phyloP scores from a whole-genome alignment of 805 yeast genomes.

The Dipodascopsis uninucleata region DNA sequence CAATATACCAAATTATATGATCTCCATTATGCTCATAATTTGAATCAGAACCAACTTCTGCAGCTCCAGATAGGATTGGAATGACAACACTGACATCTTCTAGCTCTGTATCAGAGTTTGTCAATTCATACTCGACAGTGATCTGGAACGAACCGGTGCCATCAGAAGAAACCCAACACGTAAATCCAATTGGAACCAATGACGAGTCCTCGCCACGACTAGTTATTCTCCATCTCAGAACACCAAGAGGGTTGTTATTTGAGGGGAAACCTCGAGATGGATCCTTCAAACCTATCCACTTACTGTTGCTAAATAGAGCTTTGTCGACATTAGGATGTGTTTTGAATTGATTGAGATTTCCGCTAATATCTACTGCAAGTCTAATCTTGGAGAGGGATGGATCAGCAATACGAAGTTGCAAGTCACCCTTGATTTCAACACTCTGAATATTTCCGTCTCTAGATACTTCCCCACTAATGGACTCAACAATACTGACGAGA shows the following conservation, averaged over 20 bases:
- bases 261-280: conserved; percentile 79
- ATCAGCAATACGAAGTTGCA: conserved; percentile 81
- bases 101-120: conserved; percentile 46
- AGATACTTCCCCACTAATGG: conserved; percentile 67
- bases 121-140: conserved; percentile 84
- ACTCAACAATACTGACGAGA: conserved; percentile 71
- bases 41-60: conserved; percentile 43
- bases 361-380: conserved; percentile 48
- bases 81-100: conserved; percentile 56
- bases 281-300: conserved; percentile 72
- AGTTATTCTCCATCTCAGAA: conserved; percentile 83
- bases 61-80: conserved; percentile 63
- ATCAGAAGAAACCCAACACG: conserved; percentile 76
- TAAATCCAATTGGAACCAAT: conserved; percentile 64
- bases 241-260: conserved; percentile 85
- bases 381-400: conserved; percentile 64
- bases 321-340: conserved; percentile 97
- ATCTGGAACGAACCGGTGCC: conserved; percentile 62
- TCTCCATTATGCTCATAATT: conserved; percentile 53
- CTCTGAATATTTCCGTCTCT: conserved; percentile 66
- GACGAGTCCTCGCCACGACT: conserved; percentile 55
- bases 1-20: conserved; percentile 66
- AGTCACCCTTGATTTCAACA: conserved; percentile 84
- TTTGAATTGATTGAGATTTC: conserved; percentile 64
- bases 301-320: conserved; percentile 53